phyloP scores from a whole-genome alignment of 768 basidiomycete genomes.

The Boletus rex-veris region DNA sequence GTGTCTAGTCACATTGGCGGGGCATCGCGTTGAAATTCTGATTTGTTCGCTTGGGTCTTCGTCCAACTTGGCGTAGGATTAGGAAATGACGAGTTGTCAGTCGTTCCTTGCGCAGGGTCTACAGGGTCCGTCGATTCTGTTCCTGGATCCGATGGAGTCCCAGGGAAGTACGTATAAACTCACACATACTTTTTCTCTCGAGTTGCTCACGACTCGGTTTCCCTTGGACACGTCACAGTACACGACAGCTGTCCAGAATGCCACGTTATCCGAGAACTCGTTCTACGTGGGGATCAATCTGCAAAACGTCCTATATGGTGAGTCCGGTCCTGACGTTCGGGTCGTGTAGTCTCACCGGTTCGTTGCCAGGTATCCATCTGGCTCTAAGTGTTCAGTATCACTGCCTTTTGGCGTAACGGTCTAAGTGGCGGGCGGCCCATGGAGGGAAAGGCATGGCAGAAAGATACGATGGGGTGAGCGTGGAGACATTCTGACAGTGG shows the following conservation, averaged over 20 bases:
- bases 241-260: background rate
- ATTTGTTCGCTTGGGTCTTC: background rate
- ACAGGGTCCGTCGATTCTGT: too few relatives aligned
- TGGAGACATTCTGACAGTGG: too few relatives aligned
- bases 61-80: background rate
- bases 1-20: slow-evolving; percentile 45
- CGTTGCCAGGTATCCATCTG: too few relatives aligned
- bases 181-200: background rate
- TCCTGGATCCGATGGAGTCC: too few relatives aligned
- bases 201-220: background rate
- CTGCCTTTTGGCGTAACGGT: too few relatives aligned
- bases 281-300: slow-evolving; percentile 1
- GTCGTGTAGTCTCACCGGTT: too few relatives aligned
- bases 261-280: background rate
- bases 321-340: too few relatives aligned
- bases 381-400: too few relatives aligned
- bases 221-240: background rate
- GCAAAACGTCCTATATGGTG: too few relatives aligned
- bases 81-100: background rate
- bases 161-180: background rate
- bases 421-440: too few relatives aligned
- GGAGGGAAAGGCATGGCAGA: slow-evolving; percentile 8
- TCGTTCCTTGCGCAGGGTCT: background rate
- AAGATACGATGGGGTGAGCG: background rate
- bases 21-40: slow-evolving; percentile 11